Percentiles rank a stretch among this genome's conserved stretches.
These are phyloP conservation scores for Aspergillus homomorphus DNA, from an alignment of 495 filamentous ascomycete genomes.

Conservation along the genomic window DNA sequence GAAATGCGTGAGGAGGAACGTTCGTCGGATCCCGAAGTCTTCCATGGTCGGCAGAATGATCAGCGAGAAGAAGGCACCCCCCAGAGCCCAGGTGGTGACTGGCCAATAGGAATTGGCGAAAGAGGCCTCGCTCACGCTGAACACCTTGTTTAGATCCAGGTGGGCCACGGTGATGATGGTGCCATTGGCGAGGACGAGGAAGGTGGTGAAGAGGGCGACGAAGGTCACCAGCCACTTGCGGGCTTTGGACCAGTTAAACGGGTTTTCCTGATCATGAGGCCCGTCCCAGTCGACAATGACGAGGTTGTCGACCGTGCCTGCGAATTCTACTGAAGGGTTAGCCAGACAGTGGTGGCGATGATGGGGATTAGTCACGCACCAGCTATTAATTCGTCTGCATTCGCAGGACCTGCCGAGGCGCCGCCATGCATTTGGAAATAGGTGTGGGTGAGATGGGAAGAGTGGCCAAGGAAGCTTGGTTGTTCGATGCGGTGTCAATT, in stretches of 20 bases:
- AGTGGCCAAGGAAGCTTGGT: background rate
- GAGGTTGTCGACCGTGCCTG: background rate
- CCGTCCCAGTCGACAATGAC: background rate
- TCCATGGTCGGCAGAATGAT: constrained; percentile 53
- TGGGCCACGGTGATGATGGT: constrained; percentile 46
- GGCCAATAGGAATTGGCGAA: constrained; percentile 55
- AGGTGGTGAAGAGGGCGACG: constrained; percentile 35
- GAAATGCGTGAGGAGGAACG: constrained; percentile 32
- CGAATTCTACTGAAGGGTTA: background rate
- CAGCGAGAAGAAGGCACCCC: constrained; percentile 45
- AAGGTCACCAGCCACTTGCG: background rate
- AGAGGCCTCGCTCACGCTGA: constrained; percentile 41
- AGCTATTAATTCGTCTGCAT: background rate
- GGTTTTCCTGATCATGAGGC: background rate
- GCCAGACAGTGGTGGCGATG: background rate
- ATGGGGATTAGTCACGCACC: background rate
- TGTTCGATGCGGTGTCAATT: background rate
- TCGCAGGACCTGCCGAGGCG: background rate
- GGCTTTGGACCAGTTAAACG: background rate
- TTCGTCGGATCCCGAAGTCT: constrained; percentile 45
- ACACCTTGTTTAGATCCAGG: constrained; percentile 34
- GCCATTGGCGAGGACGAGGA: constrained; percentile 50
- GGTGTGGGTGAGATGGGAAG: background rate
- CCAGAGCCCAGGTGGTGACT: constrained; percentile 48
- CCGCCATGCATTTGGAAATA: background rate